Conservation (phyloP, 1,284 basidiomycete species). For the Sanghuangporus weigelae region DNA sequence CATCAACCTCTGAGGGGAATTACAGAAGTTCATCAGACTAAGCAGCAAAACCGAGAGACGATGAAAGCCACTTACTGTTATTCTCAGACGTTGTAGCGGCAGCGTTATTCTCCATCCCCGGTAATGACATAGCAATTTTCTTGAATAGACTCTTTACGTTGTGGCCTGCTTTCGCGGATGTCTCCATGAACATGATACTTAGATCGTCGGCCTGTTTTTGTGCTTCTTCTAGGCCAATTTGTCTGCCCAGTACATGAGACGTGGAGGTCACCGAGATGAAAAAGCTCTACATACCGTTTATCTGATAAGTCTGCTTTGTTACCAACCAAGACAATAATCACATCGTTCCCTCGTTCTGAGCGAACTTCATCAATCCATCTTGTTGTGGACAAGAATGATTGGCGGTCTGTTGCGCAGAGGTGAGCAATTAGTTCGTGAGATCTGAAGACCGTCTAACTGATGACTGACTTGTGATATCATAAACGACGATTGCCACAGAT, state of each 20-base stretch:
- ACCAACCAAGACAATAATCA: slow-evolving; percentile 97
- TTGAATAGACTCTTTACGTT: slow-evolving; percentile 99
- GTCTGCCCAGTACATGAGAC: slow-evolving; percentile 42
- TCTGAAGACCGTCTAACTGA: neutral
- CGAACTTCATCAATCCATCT: slow-evolving; percentile 99
- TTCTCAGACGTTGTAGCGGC: slow-evolving; percentile 61
- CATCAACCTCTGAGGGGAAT: slow-evolving; percentile 64
- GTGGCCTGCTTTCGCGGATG: slow-evolving; percentile 97
- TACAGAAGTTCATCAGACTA: neutral
- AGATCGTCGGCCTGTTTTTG: slow-evolving; percentile 91
- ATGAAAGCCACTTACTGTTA: slow-evolving; percentile 47
- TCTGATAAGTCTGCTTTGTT: slow-evolving; percentile 98
- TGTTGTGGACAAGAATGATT: slow-evolving; percentile 93
- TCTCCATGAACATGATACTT: slow-evolving; percentile 99
- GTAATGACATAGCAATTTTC: slow-evolving; percentile 97
- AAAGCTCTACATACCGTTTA: slow-evolving; percentile 61
- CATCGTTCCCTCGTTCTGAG: slow-evolving; percentile 95
- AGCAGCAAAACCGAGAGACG: neutral
- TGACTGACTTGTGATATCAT: slow-evolving; percentile 93
- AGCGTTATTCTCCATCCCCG: slow-evolving; percentile 88
- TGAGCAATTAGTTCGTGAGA: neutral
- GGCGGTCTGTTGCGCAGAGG: slow-evolving; percentile 60
- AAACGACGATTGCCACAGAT: slow-evolving; percentile 96
- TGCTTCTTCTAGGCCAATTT: slow-evolving; percentile 98
- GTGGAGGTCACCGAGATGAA: neutral